Base-by-base conservation (phyloP, 2,329 filamentous ascomycete genomes). In the Rhexocercosporidium sp. region DNA sequence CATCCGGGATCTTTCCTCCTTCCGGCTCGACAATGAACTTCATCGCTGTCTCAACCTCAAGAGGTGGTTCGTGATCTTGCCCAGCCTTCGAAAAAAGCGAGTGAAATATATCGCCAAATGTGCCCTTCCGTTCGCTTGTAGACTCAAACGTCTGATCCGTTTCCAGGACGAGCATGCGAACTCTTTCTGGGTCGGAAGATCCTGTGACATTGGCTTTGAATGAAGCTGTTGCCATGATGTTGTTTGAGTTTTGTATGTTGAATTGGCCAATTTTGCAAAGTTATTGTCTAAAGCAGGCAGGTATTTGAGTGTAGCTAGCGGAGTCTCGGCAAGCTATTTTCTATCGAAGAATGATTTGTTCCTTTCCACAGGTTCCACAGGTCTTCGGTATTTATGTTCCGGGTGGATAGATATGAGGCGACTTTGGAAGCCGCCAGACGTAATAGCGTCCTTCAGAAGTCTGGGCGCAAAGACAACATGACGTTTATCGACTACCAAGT, bases 111-210 rank as follows among this genome's bases (percentile, higher is more conserved):
- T 86, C 77, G 9, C 84, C 85, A 71, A 88, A 88, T 6, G 80
- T 80, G 16, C 86, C 86, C n/a, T 77, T 80, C 54, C 82, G 79
- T 20, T 78, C 73, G 54, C 82, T 75, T 1, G 84, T 86, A 8
- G 86, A 80, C 14, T 83, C 82, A 69, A 87, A 83, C 29, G 85
- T 81, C 64, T 82, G 79, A 71, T 89, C 86, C 0, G 86, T 88
- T 75, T 89, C 86, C 8, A 89, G 81, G 66, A 89, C 85, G 63
- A 88, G 78, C 70, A 83, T 77, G 12, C 76, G 78, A 14, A 82
- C 71, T 3, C 62, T 22, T n/a, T 64, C 53, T 34, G 57, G 57
- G 31, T 60, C 39, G 1, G 57, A 60, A 16, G 57, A 60, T 27
- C 57, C 57, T 11, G 39, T 60, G 31, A 39, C 31, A 57, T 16